These are phyloP conservation scores for Talaromyces sp. DNA, from an alignment of 2,329 filamentous ascomycete genomes.

Conservation along the genomic window DNA sequence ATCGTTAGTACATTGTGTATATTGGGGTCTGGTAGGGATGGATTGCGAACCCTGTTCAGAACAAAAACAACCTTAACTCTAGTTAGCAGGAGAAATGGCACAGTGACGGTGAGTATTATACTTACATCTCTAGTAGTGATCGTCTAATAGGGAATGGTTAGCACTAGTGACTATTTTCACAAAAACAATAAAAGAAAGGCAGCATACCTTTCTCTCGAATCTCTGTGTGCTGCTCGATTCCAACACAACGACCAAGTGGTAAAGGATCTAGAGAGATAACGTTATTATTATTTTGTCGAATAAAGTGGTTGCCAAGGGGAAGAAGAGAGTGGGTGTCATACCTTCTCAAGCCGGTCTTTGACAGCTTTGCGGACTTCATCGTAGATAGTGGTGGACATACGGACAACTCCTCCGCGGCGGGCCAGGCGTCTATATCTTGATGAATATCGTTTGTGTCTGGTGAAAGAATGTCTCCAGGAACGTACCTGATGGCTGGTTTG, in stretches of 20 bases:
- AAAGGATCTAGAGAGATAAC: conserved; percentile 18
- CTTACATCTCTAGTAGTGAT: conserved; percentile 18
- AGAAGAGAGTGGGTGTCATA: not conserved
- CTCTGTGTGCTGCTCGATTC: conserved; percentile 14
- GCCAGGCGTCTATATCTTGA: conserved; percentile 30
- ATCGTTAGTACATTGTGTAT: not conserved
- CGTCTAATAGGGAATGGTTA: conserved; percentile 11
- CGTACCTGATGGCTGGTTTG: conserved; percentile 27
- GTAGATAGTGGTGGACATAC: conserved; percentile 28
- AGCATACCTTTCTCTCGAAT: conserved; percentile 15
- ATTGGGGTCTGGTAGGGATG: not conserved
- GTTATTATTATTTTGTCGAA: not conserved
- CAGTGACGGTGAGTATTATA: not conserved
- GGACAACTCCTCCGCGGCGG: conserved; percentile 28
- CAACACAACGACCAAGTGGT: conserved; percentile 19
- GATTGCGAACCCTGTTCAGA: conserved; percentile 5
- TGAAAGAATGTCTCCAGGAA: not conserved
- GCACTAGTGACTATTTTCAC: not conserved
- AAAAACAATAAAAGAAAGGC: not conserved
- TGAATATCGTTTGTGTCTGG: not conserved
- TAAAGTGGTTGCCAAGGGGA: not conserved
- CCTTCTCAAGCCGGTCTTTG: conserved; percentile 17
- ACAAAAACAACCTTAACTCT: conserved; percentile 10
- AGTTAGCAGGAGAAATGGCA: not conserved
- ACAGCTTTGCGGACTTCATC: conserved; percentile 21